Evolutionary conservation across 495 filamentous ascomycete species (phyloP), one percentile per base, ranked within the genome.

Genomic region (Penicillium manginii): DNA sequence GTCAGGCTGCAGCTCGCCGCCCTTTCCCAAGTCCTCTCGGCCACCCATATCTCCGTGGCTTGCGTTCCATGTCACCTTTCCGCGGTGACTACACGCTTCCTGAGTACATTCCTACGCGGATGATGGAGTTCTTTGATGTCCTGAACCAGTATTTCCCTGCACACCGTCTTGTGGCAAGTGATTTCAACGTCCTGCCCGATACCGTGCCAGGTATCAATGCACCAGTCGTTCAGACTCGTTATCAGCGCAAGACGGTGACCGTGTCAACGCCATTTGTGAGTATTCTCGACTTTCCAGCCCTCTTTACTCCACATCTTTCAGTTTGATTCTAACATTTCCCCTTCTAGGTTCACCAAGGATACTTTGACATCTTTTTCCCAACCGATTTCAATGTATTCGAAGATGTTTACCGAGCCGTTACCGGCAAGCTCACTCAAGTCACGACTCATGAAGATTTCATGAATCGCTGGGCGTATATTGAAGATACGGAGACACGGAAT

Each of bases 341-440:
- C 12, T 4, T 26, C 26, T 61, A 96, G 91, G 91, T 97, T 17
- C 91, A 96, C 62, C 96, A 99, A 78, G 96, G 94, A 12, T 96
- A 96, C 73, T 99, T 99, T 64, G 96, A 98, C 72, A 97, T 99
- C 71, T 85, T 99, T 66, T 99, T 99, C 76, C 94, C 94, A 0
- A 98, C 93, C 12, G 87, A 99, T 69, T 99, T 98, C 73, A 80
- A 83, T 33, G 86, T 92, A 39, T 83, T 93, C 70, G 91, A 97
- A 70, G 86, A 89, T 63, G 84, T 97, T 59, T 98, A 98, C 75
- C 85, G 88, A 50, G 92, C 91, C 29, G 80, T 97, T 54, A 98
- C 94, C 0, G 92, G 92, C 18, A 94, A 93, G 70, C 75, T 97
- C 61, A 96, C 93, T 4, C 81, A 88, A 33, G 90, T 96, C 18